These are phyloP conservation scores for Daldinia grandis DNA, from an alignment of 495 filamentous ascomycete genomes.

Conservation along the genomic window DNA sequence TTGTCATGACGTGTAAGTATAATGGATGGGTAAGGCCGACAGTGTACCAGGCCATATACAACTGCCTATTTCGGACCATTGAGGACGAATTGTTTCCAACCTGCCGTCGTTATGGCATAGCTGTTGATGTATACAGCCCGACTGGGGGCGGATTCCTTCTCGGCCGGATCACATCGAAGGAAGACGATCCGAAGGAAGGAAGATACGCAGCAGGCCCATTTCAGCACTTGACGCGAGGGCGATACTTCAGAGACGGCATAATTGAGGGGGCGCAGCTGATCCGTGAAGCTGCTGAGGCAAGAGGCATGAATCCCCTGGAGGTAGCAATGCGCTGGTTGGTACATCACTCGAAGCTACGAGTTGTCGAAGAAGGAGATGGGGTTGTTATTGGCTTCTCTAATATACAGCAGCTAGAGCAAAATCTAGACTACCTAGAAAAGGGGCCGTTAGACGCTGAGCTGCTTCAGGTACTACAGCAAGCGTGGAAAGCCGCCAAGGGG, in stretches of 20 bases:
- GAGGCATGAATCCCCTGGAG: conserved; percentile 74
- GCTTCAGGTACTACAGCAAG: conserved; percentile 72
- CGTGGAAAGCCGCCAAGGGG: conserved; percentile 65
- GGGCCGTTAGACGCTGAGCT: conserved; percentile 77
- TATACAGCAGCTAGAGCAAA: conserved; percentile 70
- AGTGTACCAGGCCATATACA: conserved; percentile 72
- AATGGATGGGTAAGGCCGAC: conserved; percentile 72
- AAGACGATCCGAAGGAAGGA: conserved; percentile 67
- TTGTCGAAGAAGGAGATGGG: conserved; percentile 73
- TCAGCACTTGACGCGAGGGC: conserved; percentile 64
- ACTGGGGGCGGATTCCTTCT: conserved; percentile 78
- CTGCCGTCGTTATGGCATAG: conserved; percentile 78
- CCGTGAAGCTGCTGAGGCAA: conserved; percentile 71
- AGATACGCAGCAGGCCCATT: conserved; percentile 64
- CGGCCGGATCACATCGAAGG: conserved; percentile 63
- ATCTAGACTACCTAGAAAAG: conserved; percentile 76
- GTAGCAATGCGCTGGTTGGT: conserved; percentile 77
- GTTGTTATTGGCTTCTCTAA: conserved; percentile 76
- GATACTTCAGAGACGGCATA: conserved; percentile 76
- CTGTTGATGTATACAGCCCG: conserved; percentile 83
- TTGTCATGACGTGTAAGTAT: conserved; percentile 74
- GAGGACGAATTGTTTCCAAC: conserved; percentile 78
- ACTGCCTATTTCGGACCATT: conserved; percentile 69
- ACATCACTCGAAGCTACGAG: conserved; percentile 75
- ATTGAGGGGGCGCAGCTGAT: conserved; percentile 75